Percentiles rank a stretch among this genome's conserved stretches.
These are phyloP conservation scores for Flammula alnicola DNA, from an alignment of 1,284 basidiomycete genomes.

Conservation along the genomic window DNA sequence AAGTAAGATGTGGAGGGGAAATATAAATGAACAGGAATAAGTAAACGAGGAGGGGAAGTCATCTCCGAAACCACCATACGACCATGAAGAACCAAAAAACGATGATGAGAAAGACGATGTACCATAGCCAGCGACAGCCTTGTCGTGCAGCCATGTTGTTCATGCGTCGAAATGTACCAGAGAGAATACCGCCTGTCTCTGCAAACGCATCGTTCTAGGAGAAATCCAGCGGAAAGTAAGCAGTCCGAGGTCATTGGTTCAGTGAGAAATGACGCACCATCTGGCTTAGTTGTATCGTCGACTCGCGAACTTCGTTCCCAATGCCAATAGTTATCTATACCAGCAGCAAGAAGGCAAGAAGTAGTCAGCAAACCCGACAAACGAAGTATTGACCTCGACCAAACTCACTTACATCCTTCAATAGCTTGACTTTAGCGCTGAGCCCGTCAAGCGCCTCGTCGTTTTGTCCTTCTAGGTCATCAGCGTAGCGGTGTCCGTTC, in stretches of 20 bases:
- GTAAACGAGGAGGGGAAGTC: slow-evolving; percentile 27
- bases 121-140: slow-evolving; percentile 95
- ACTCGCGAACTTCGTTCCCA: slow-evolving; percentile 95
- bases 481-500: slow-evolving; percentile 67
- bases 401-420: slow-evolving; percentile 86
- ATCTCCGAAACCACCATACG: slow-evolving; percentile 89
- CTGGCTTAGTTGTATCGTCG: slow-evolving; percentile 84
- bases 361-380: too few species aligned
- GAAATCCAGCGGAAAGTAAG: too few species aligned
- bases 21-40: slow-evolving; percentile 8
- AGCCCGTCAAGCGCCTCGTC: slow-evolving; percentile 92
- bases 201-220: slow-evolving; percentile 97
- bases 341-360: too few species aligned
- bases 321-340: slow-evolving; percentile 97
- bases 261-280: slow-evolving; percentile 74
- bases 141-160: slow-evolving; percentile 94
- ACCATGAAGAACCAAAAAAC: slow-evolving; percentile 93
- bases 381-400: too few species aligned
- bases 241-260: too few species aligned
- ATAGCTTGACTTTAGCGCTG: slow-evolving; percentile 89
- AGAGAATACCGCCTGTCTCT: slow-evolving; percentile 86
- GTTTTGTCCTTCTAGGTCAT: slow-evolving; percentile 96
- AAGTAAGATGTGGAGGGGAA: background rate
- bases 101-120: slow-evolving; percentile 87
- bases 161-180: slow-evolving; percentile 94